These are phyloP conservation scores for Pontederia paniculata DNA, from an alignment of 176 grass and related monocot genomes.

Conservation along the genomic window DNA sequence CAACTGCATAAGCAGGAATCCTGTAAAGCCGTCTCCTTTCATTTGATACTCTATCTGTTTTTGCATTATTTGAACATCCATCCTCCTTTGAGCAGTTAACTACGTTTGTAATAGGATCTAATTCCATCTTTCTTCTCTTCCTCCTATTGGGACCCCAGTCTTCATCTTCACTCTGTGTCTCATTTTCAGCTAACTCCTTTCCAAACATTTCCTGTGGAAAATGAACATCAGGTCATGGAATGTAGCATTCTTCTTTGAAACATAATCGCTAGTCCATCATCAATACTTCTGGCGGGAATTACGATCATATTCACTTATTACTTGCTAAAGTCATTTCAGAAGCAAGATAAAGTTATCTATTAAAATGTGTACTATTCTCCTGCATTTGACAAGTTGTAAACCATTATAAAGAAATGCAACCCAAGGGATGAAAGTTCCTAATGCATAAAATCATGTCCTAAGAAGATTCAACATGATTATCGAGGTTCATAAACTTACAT, in stretches of 20 bases:
- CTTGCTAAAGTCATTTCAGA: slow-evolving; percentile 6
- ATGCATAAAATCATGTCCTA: too few relatives aligned
- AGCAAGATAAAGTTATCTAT: background rate
- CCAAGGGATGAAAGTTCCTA: too few relatives aligned
- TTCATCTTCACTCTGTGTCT: slow-evolving; percentile 81
- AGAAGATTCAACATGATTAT: background rate
- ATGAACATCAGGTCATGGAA: background rate
- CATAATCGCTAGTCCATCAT: too few relatives aligned
- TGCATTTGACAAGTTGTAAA: too few relatives aligned
- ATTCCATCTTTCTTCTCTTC: slow-evolving; percentile 51
- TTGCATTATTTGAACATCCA: slow-evolving; percentile 21
- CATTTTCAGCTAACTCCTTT: slow-evolving; percentile 40
- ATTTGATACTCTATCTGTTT: slow-evolving; percentile 26
- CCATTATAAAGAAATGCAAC: too few relatives aligned
- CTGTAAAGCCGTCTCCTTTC: slow-evolving; percentile 63
- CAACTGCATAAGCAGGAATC: slow-evolving; percentile 59
- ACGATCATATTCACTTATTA: too few relatives aligned
- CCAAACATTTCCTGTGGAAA: slow-evolving; percentile 86
- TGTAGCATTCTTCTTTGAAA: too few relatives aligned
- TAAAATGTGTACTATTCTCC: too few relatives aligned
- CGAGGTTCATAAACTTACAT: slow-evolving; percentile 36
- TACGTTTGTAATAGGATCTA: slow-evolving; percentile 10
- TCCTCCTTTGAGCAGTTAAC: slow-evolving; percentile 21
- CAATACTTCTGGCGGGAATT: too few relatives aligned
- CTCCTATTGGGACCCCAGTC: slow-evolving; percentile 52